A percentile compares a stretch with the other conserved stretches of the same genome.
phyloP scores from a whole-genome alignment of 768 basidiomycete genomes.

The Lentinula edodes region DNA sequence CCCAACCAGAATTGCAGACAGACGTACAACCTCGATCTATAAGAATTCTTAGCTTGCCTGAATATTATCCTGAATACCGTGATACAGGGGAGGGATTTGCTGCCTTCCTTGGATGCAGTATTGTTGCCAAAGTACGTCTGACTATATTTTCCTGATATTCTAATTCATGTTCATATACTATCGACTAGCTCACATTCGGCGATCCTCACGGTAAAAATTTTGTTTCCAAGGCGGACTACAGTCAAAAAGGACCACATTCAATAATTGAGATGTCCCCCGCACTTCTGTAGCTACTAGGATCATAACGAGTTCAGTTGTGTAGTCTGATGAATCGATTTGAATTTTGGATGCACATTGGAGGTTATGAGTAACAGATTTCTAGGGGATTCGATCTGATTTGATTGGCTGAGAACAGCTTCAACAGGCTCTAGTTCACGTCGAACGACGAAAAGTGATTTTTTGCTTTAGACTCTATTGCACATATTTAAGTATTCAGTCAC shows the following conservation, averaged over 20 bases:
- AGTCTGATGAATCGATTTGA: too few relatives aligned
- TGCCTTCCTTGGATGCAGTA: slow-evolving; percentile 76
- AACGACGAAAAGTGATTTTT: too few relatives aligned
- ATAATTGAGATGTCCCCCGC: slow-evolving; percentile 77
- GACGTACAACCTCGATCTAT: slow-evolving; percentile 69
- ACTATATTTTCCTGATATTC: not conserved
- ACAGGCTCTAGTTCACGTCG: too few relatives aligned
- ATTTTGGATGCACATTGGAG: not conserved
- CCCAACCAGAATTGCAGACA: slow-evolving; percentile 59
- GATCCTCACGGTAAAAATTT: slow-evolving; percentile 63
- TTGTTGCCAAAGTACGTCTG: slow-evolving; percentile 70
- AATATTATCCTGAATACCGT: slow-evolving; percentile 88
- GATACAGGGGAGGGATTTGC: slow-evolving; percentile 80
- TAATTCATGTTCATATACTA: slow-evolving; percentile 1
- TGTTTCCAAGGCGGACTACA: slow-evolving; percentile 77
- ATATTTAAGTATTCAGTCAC: not conserved
- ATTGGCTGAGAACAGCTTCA: too few relatives aligned
- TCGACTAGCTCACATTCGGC: slow-evolving; percentile 62
- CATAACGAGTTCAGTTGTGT: not conserved
- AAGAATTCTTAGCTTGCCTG: slow-evolving; percentile 65
- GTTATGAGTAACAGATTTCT: too few relatives aligned
- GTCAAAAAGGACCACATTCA: slow-evolving; percentile 63
- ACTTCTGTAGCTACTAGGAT: slow-evolving; percentile 38
- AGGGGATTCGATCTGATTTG: too few relatives aligned
- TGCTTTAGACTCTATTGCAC: too few relatives aligned